Conservation (phyloP, 2,329 filamentous ascomycete genomes). For the Aspergillus melleus region DNA sequence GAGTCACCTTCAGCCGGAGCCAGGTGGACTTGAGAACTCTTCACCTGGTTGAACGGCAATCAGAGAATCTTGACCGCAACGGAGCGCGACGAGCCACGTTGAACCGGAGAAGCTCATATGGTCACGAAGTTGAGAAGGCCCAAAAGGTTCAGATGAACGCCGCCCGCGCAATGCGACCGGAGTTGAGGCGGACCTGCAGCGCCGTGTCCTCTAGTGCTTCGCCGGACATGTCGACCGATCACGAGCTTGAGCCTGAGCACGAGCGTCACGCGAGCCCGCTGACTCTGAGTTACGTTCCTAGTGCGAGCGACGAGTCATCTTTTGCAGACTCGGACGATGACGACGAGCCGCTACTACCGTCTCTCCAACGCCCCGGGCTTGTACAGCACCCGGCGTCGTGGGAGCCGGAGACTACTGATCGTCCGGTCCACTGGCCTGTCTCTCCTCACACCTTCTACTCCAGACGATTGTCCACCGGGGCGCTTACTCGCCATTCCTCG, state of each 20-base stretch:
- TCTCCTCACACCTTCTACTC: constrained; percentile 1
- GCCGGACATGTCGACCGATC: neutral
- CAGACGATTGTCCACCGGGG: constrained; percentile 6
- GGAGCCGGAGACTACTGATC: constrained; percentile 7
- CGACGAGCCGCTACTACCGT: constrained; percentile 7
- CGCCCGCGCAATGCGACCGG: constrained; percentile 7
- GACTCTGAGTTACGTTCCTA: neutral
- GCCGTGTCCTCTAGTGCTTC: constrained; percentile 10
- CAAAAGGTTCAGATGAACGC: constrained; percentile 5
- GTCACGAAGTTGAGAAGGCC: constrained; percentile 29
- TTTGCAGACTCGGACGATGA: constrained; percentile 8
- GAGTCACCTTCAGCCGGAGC: constrained; percentile 36
- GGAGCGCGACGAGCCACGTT: constrained; percentile 21
- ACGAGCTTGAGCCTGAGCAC: neutral
- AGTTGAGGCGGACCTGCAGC: constrained; percentile 21
- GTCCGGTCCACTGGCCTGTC: constrained; percentile 1
- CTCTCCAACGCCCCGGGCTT: constrained; percentile 4
- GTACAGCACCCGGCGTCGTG: constrained; percentile 6
- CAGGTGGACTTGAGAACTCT: constrained; percentile 23
- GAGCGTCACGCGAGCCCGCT: neutral
- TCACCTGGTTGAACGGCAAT: constrained; percentile 14
- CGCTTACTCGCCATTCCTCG: neutral
- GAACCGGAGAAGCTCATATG: constrained; percentile 33
- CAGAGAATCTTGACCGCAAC: constrained; percentile 25
- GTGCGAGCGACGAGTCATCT: constrained; percentile 6